Evolutionary conservation across 2,329 filamentous ascomycete species (phyloP), one percentile per base, ranked within the genome.

Genomic region (Myriosclerotinia scirpicola): DNA sequence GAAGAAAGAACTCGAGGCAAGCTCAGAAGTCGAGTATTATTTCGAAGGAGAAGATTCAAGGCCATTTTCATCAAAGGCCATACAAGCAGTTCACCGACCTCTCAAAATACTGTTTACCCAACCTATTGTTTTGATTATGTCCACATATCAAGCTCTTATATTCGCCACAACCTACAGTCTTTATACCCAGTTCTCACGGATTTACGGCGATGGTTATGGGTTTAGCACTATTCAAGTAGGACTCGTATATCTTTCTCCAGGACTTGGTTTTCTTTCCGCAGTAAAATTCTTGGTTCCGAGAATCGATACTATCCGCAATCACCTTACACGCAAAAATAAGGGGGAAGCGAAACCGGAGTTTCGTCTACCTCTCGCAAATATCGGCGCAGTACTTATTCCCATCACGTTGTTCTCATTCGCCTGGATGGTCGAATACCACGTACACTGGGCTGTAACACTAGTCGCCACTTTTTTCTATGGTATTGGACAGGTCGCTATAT

Each of bases 401-500:
- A 75, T 82, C 0, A 85, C 87, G 0, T 76, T 89, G 48, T 88
- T 88, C 73, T 80, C 82, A 73, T 87, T 87, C 68, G 85, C 84
- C 2, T 88, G 84, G 84, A 83, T 83, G 0, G 81, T 82, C 0
- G 77, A 87, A 55, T 81, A 82, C 26, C 71, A 79, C 17, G 78
- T 83, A 0, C 84, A 86, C 64, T 88, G 84, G 84, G 81, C 85
- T 26, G 82, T 80, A 0, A 83, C 85, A 2, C 83, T 86, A 42
- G 78, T 83, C 2, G 81, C 80, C 1, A 85, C 82, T 0, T 60
- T 81, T 80, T 70, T 81, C 81, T 1, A 73, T 55, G 82, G 82
- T 15, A 77, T 84, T 22, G 82, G 83, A 2, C 82, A 84, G 65
- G 81, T 85, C 14, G 80, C 82, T 70, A 83, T 84, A 40, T 74